Evolutionary conservation across 257 asterid species (phyloP), one percentile per base, ranked within the genome.

Genomic region (Solanum chaucha): DNA sequence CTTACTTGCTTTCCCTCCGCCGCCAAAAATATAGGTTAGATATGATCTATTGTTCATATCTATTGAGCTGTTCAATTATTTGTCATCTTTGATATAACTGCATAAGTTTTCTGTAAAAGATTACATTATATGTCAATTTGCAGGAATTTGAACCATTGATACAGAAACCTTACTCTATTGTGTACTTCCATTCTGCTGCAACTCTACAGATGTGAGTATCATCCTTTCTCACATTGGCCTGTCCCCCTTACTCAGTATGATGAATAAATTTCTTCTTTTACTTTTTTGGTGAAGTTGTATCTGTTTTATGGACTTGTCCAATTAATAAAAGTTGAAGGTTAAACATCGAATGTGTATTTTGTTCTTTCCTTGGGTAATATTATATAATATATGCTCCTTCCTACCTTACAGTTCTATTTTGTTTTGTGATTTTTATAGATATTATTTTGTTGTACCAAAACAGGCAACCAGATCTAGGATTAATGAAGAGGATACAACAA

Each of bases 121-220:
- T 36, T 20, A 35, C 82, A 82, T 28, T 82, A 35, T 24, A 14
- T 41, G 61, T 92, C 72, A 68, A 72, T 74, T 86, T 91, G 89
- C 96, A 97, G 99, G 99, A 97, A 93, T 97, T 97, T 70, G 99
- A 97, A 89, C 98, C 99, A 86, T 90, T 97, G 92, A 94, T 97
- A 82, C 98, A 96, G 93, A 97, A 96, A 94, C 99, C 99, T 83
- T 96, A 94, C 87, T 46, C 97, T 10, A 92, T 96, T 89, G 99
- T 95, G 86, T 97, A 97, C 92, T 90, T 97, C 92, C 99, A 97
- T 88, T 97, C 99, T 7, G 98, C 98, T 0, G 99, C 99, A 71
- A 93, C 99, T 83, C 88, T 97, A 85, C 98, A 97, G 88, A 85
- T 91, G 99, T 97, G 86, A 86, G 93, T 86, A 92, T 77, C 61